Evolutionary conservation across 1,139 yeast genomes (phyloP).

Genomic region (Lodderomyces pseudojiufengensis): DNA sequence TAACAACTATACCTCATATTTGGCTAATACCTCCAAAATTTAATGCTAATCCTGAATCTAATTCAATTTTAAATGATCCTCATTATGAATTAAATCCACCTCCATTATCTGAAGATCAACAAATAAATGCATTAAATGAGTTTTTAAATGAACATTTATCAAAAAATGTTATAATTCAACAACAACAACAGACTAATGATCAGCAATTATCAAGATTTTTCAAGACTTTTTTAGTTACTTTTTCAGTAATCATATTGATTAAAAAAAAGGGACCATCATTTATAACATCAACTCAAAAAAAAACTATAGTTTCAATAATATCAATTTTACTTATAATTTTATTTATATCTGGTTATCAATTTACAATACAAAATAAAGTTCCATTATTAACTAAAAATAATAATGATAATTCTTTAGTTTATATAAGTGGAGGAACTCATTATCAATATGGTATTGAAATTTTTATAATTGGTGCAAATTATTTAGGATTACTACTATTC

Average conservation of each 20-base stretch:
- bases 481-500: constrained; percentile 40
- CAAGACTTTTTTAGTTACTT: constrained; percentile 44
- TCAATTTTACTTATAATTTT: constrained; percentile 39
- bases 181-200: constrained; percentile 12
- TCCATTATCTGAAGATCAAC: constrained; percentile 22
- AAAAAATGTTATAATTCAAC: constrained; percentile 36
- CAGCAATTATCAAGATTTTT: constrained; percentile 41
- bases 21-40: constrained; percentile 59
- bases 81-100: constrained; percentile 35
- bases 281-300: constrained; percentile 30
- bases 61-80: constrained; percentile 24
- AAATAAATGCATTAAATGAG: constrained; percentile 47
- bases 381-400: constrained; percentile 60
- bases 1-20: constrained; percentile 56
- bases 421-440: constrained; percentile 58
- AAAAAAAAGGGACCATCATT: constrained; percentile 46
- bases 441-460: constrained; percentile 73
- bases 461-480: constrained; percentile 46
- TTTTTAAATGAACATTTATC: constrained; percentile 47
- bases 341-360: constrained; percentile 61
- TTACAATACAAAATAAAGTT: constrained; percentile 53
- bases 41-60: constrained; percentile 6
- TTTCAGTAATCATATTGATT: constrained; percentile 42
- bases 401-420: constrained; percentile 44
- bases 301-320: constrained; percentile 33